These are phyloP conservation scores for Chytriomyces confervae DNA, from an alignment of 192 early-diverging fungal species.

Conservation along the genomic window DNA sequence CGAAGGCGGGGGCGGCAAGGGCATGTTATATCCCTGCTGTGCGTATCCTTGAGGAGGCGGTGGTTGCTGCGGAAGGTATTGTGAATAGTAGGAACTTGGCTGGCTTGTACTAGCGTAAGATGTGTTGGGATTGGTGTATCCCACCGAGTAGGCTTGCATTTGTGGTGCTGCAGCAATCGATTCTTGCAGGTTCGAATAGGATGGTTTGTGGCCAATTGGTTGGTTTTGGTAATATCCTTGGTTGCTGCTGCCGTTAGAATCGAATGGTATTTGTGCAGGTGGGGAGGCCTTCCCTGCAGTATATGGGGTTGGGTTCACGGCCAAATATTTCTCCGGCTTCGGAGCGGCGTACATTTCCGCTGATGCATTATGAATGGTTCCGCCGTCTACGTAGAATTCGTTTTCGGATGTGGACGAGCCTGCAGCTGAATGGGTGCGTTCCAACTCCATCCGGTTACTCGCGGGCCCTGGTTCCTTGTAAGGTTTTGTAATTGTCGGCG, in stretches of 20 bases:
- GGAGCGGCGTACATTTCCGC: conserved; percentile 20
- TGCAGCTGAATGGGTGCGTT: background rate
- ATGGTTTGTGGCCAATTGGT: too few relatives aligned
- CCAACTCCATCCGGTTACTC: background rate
- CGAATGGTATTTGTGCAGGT: background rate
- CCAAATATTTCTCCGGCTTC: conserved; percentile 5
- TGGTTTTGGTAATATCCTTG: background rate
- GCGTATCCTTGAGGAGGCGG: background rate
- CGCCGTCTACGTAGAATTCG: background rate
- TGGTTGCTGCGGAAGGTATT: conserved; percentile 30
- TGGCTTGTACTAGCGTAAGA: background rate
- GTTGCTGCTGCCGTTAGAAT: background rate
- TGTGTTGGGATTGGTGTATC: background rate
- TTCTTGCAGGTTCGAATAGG: too few relatives aligned
- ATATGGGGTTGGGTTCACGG: background rate
- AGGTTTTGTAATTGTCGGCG: background rate
- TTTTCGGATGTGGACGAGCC: background rate
- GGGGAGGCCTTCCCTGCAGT: background rate
- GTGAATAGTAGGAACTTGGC: conserved; percentile 9
- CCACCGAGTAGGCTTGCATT: background rate
- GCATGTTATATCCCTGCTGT: background rate
- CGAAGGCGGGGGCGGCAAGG: background rate
- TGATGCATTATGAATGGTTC: background rate
- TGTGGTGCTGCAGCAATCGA: background rate
- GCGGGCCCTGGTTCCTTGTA: background rate